Percentiles rank a stretch among this genome's conserved stretches.
Conservation (phyloP, 345 rosid genomes). For the Isatis tinctoria region DNA sequence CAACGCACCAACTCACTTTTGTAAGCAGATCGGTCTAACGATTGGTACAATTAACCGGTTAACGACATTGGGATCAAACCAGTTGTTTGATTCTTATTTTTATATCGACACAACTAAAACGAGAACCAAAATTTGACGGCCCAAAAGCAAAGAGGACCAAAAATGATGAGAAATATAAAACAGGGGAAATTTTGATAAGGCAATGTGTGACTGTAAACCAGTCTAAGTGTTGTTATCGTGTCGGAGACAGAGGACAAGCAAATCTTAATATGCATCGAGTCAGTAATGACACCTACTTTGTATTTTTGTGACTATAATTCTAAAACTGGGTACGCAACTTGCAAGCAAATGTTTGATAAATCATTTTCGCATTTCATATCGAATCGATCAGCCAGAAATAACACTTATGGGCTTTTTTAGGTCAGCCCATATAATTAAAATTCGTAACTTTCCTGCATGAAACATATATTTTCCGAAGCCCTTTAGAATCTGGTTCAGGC, state of each 20-base stretch:
- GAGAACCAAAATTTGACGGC: conserved; percentile 5
- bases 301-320: not conserved
- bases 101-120: not conserved
- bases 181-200: conserved; percentile 6
- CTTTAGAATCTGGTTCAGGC: not conserved
- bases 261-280: conserved; percentile 6
- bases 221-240: conserved; percentile 1
- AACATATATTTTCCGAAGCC: not conserved
- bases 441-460: not conserved
- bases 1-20: conserved; percentile 9
- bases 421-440: not conserved
- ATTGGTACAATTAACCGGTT: conserved; percentile 2
- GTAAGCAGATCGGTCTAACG: not conserved
- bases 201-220: conserved; percentile 23
- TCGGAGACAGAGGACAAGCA: conserved; percentile 18
- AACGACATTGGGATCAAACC: not conserved
- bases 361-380: not conserved
- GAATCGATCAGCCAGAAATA: not conserved
- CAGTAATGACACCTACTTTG: not conserved
- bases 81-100: not conserved
- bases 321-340: not conserved
- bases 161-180: not conserved
- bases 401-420: not conserved
- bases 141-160: not conserved
- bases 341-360: not conserved